Evolutionary conservation across 352 stramenopile species (phyloP).

Genomic region (Globisporangium ultimum): DNA sequence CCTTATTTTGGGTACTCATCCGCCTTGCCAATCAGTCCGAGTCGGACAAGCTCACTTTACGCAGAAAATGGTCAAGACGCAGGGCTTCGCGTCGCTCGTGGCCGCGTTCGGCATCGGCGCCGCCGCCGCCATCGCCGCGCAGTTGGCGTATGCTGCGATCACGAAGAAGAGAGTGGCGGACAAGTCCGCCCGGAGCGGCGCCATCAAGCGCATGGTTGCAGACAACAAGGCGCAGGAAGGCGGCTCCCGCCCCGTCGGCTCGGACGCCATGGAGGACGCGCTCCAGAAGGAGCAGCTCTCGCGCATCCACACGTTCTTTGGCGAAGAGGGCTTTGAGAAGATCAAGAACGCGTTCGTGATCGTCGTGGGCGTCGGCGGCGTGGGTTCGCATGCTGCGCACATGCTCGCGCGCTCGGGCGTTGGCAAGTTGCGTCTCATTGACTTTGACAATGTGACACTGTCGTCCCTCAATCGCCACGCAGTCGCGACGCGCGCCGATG

Average conservation of each 20-base stretch:
- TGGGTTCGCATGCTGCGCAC: constrained; percentile 96
- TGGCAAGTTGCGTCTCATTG: constrained; percentile 93
- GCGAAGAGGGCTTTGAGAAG: constrained; percentile 86
- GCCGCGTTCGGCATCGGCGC: constrained; percentile 62
- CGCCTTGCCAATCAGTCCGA: too few species aligned
- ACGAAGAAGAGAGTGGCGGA: constrained; percentile 16
- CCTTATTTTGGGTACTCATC: not conserved
- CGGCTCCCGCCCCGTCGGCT: constrained; percentile 14
- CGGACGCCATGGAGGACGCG: constrained; percentile 43
- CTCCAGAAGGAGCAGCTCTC: constrained; percentile 86
- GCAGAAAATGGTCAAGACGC: constrained; percentile 48
- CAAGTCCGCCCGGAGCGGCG: not conserved
- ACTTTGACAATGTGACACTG: constrained; percentile 99
- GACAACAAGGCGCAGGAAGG: constrained; percentile 6
- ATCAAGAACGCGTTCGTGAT: constrained; percentile 91
- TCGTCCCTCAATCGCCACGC: constrained; percentile 99
- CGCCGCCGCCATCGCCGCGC: constrained; percentile 33
- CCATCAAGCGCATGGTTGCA: not conserved
- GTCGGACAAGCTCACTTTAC: too few species aligned
- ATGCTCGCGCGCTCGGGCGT: constrained; percentile 97
- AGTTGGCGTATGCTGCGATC: constrained; percentile 38
- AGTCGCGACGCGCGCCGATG: constrained; percentile 94
- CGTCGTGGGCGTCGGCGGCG: constrained; percentile 95
- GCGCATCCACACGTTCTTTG: constrained; percentile 94
- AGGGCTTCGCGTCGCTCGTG: constrained; percentile 22